These are phyloP conservation scores for Talaromyces rugulosus DNA, from an alignment of 2,329 filamentous ascomycete species.

Conservation along the genomic window DNA sequence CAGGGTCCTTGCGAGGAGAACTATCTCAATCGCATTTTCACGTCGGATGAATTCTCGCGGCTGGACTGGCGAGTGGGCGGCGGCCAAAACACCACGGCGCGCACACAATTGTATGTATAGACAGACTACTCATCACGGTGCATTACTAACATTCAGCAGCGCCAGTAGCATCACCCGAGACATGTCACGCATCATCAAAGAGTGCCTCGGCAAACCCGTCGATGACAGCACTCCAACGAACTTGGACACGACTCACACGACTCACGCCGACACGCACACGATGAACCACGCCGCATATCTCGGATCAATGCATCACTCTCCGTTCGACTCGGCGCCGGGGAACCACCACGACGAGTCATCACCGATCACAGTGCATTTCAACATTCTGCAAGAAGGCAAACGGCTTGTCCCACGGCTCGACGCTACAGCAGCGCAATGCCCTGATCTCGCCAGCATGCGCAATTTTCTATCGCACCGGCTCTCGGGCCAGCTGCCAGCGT, in stretches of 20 bases:
- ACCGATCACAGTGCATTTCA: constrained; percentile 32
- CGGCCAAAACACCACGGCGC: constrained; percentile 22
- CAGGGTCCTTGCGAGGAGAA: constrained; percentile 27
- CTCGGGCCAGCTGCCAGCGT: constrained; percentile 25
- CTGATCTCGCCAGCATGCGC: constrained; percentile 29
- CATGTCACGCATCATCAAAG: constrained; percentile 38
- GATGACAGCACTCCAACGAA: constrained; percentile 13
- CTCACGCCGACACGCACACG: constrained; percentile 1
- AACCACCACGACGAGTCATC: constrained; percentile 12
- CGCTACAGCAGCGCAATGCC: constrained; percentile 31
- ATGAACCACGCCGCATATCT: constrained; percentile 8
- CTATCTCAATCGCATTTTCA: constrained; percentile 34
- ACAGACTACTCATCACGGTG: not conserved
- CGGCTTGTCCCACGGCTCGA: constrained; percentile 36
- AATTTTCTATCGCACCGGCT: constrained; percentile 29
- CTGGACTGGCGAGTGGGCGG: constrained; percentile 37
- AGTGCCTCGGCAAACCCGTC: constrained; percentile 24
- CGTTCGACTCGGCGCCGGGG: constrained; percentile 4
- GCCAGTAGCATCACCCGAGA: constrained; percentile 40
- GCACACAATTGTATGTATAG: constrained; percentile 38
- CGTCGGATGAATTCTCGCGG: constrained; percentile 26
- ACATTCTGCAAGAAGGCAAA: constrained; percentile 35
- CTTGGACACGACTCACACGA: not conserved
- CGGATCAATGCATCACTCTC: constrained; percentile 2
- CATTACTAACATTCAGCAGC: constrained; percentile 27